Percentiles rank a stretch among this genome's conserved stretches.
These are phyloP conservation scores for Fusarium tjaetaba DNA, from an alignment of 2,329 filamentous ascomycete genomes.

Conservation along the genomic window DNA sequence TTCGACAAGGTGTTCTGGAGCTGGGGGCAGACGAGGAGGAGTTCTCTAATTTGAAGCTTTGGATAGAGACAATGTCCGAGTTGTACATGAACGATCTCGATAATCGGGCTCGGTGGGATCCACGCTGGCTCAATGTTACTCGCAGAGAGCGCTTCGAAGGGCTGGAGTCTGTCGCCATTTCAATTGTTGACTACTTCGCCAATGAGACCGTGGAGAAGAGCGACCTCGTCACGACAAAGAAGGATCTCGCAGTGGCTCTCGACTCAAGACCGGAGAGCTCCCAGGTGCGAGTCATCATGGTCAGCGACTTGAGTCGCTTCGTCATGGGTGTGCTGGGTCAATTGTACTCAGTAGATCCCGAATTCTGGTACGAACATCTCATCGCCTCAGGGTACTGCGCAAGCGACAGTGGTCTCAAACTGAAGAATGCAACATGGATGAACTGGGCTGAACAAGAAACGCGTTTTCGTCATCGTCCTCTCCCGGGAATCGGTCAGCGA, in stretches of 20 bases:
- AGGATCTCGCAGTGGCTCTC: slow-evolving; percentile 3
- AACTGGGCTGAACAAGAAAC: slow-evolving; percentile 45
- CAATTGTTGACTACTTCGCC: slow-evolving; percentile 4
- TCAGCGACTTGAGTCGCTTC: slow-evolving; percentile 46
- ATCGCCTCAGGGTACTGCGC: slow-evolving; percentile 42
- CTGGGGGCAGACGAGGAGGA: slow-evolving; percentile 26
- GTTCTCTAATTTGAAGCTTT: slow-evolving; percentile 41
- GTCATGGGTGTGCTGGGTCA: slow-evolving; percentile 45
- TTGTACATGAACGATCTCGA: slow-evolving; percentile 45
- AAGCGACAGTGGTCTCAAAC: slow-evolving; percentile 43
- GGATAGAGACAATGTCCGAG: slow-evolving; percentile 45
- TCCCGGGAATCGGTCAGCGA: slow-evolving; percentile 13
- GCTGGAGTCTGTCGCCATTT: slow-evolving; percentile 4
- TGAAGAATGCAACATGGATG: slow-evolving; percentile 45
- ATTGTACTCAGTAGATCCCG: slow-evolving; percentile 41
- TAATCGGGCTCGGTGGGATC: slow-evolving; percentile 15
- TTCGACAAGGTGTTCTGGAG: neutral
- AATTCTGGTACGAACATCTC: slow-evolving; percentile 46
- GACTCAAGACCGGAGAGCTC: slow-evolving; percentile 3
- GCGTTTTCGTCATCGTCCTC: slow-evolving; percentile 8
- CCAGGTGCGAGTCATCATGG: slow-evolving; percentile 38
- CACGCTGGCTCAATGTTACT: slow-evolving; percentile 12
- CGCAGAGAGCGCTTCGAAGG: slow-evolving; percentile 17
- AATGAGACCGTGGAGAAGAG: neutral
- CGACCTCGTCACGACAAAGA: slow-evolving; percentile 5